phyloP scores from a whole-genome alignment of 345 rosid species.

The Salix dunnii region DNA sequence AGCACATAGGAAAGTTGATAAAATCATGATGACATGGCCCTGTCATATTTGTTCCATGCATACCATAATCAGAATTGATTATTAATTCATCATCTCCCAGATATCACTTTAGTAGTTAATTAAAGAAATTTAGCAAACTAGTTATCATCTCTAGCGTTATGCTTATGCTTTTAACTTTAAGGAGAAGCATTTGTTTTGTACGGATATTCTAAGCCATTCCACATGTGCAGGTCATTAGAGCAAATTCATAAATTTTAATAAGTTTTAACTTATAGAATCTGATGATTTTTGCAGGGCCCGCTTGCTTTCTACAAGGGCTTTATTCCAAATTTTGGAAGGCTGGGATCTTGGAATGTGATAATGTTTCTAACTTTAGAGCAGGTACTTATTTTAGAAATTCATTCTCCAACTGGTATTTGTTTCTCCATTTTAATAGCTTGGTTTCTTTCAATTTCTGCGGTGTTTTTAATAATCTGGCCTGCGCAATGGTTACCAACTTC shows the following conservation, averaged over 20 bases:
- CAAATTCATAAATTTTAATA: not conserved
- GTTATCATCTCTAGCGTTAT: not conserved
- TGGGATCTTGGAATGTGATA: constrained; percentile 89
- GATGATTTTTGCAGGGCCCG: constrained; percentile 52
- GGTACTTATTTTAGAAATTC: constrained; percentile 32
- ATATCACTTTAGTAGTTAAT: not conserved
- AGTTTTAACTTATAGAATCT: not conserved
- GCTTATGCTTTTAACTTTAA: not conserved
- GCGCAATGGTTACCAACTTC: not conserved
- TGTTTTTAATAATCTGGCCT: not conserved
- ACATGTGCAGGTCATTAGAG: not conserved
- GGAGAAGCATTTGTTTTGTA: not conserved
- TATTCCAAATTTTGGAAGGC: constrained; percentile 79
- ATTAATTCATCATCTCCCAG: not conserved
- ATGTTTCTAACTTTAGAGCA: constrained; percentile 96
- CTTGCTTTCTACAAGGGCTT: constrained; percentile 91
- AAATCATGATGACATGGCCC: not conserved
- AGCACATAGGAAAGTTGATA: not conserved
- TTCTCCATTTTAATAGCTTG: not conserved
- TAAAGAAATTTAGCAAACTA: not conserved
- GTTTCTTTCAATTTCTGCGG: not conserved
- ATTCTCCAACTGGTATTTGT: not conserved
- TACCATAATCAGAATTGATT: not conserved
- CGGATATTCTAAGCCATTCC: not conserved
- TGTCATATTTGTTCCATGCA: not conserved